A percentile compares a stretch with the other conserved stretches of the same genome.
Evolutionary conservation across 345 rosid genomes (phyloP).

Genomic region (Streptanthus diversifolius): DNA sequence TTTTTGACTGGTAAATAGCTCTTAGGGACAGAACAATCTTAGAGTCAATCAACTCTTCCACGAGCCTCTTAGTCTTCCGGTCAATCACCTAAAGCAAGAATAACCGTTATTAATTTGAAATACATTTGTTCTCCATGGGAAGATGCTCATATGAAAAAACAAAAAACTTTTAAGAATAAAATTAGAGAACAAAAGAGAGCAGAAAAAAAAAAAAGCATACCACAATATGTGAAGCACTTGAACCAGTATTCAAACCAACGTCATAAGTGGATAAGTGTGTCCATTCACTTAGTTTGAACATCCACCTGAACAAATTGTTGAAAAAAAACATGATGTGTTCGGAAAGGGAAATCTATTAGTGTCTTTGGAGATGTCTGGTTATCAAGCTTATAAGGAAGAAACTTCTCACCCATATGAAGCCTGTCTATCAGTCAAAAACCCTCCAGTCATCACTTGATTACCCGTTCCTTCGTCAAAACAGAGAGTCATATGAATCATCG

Average conservation of each 20-base stretch:
- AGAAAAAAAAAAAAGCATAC: conserved; percentile 39
- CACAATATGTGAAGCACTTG: conserved; percentile 91
- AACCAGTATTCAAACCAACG: conserved; percentile 80
- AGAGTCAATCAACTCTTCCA: conserved; percentile 84
- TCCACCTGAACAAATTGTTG: conserved; percentile 55
- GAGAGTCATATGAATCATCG: conserved; percentile 81
- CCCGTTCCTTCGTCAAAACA: conserved; percentile 98
- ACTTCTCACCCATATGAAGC: conserved; percentile 81
- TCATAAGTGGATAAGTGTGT: conserved; percentile 80
- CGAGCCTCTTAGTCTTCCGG: conserved; percentile 75
- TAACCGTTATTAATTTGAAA: not conserved
- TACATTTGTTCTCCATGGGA: too few relatives aligned
- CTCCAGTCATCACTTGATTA: conserved; percentile 89
- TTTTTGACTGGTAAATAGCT: conserved; percentile 88
- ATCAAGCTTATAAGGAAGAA: not conserved
- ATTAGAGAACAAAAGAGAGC: not conserved
- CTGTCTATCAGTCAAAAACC: conserved; percentile 90
- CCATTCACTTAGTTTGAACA: conserved; percentile 96
- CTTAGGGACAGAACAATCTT: conserved; percentile 90
- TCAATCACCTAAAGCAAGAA: conserved; percentile 63
- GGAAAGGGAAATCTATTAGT: not conserved
- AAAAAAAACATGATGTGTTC: not conserved
- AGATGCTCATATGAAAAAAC: too few relatives aligned
- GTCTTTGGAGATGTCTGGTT: not conserved
- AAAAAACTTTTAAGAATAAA: not conserved